Percentiles rank a stretch among this genome's conserved stretches.
Conservation (phyloP, 768 basidiomycete species). For the Suillus decipiens region DNA sequence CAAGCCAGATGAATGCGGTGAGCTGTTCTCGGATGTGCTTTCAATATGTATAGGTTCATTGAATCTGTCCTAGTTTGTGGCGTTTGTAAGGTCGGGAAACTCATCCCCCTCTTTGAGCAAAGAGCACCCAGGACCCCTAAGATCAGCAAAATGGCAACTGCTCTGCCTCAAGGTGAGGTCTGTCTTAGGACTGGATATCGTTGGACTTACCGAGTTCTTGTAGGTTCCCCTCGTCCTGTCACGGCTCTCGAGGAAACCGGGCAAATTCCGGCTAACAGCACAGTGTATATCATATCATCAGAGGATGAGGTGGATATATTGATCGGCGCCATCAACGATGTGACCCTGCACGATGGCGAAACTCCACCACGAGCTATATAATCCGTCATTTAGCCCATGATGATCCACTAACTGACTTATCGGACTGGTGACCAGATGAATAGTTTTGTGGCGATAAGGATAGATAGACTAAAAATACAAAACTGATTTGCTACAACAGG, state of each 20-base stretch:
- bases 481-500: neutral
- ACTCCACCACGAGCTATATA: neutral
- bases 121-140: constrained; percentile 37
- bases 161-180: constrained; percentile 45
- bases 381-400: neutral
- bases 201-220: neutral
- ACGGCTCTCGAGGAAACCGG: neutral
- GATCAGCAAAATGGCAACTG: constrained; percentile 45
- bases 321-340: constrained; percentile 13
- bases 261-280: neutral
- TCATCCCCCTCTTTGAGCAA: constrained; percentile 57
- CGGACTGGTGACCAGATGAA: neutral
- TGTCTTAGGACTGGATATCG: neutral
- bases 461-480: constrained; percentile 9
- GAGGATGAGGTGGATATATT: constrained; percentile 17
- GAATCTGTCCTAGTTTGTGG: constrained; percentile 55
- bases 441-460: neutral
- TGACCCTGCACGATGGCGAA: constrained; percentile 4
- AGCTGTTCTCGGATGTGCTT: constrained; percentile 24
- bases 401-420: neutral
- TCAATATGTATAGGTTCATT: neutral
- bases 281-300: constrained; percentile 8
- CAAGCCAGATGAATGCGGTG: constrained; percentile 61
- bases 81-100: constrained; percentile 58
- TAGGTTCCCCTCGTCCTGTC: constrained; percentile 21